These are phyloP conservation scores for Xylaria castorea DNA, from an alignment of 495 filamentous ascomycete genomes.

Conservation along the genomic window DNA sequence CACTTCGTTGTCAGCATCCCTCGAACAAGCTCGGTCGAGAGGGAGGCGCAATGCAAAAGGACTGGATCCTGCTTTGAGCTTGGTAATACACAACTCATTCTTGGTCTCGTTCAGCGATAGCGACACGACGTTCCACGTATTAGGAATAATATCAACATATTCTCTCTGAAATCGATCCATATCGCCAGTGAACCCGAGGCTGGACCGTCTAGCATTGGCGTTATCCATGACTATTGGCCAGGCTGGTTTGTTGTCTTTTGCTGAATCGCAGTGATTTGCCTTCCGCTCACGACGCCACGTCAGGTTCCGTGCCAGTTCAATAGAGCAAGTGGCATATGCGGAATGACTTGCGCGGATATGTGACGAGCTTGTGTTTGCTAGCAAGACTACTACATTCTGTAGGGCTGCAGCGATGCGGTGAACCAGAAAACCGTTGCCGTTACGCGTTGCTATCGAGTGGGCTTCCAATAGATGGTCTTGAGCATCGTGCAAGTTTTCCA, in stretches of 20 bases:
- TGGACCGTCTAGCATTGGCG: conserved; percentile 39
- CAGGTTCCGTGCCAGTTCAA: conserved; percentile 68
- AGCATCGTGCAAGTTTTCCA: conserved; percentile 65
- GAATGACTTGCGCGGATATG: conserved; percentile 54
- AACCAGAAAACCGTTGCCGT: conserved; percentile 54
- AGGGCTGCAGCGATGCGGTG: conserved; percentile 65
- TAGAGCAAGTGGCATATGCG: conserved; percentile 62
- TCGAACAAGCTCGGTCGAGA: conserved; percentile 76
- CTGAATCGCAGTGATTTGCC: conserved; percentile 51
- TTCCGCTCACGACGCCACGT: conserved; percentile 65
- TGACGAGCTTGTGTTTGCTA: conserved; percentile 62
- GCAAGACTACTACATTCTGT: conserved; percentile 66
- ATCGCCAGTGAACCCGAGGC: conserved; percentile 51
- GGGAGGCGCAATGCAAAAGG: conserved; percentile 89
- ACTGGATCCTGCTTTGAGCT: conserved; percentile 70
- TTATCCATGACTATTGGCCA: conserved; percentile 40
- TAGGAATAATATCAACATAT: conserved; percentile 82
- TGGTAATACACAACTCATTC: conserved; percentile 83
- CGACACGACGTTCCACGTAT: conserved; percentile 83
- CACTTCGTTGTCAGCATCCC: conserved; percentile 79
- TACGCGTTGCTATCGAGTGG: conserved; percentile 58
- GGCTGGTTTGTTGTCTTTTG: conserved; percentile 37
- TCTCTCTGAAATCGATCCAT: conserved; percentile 67
- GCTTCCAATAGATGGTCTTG: conserved; percentile 65
- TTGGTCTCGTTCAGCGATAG: conserved; percentile 78